Base-by-base conservation (phyloP, 164 flowering plant genomes). In the Aristolochia fimbriata region DNA sequence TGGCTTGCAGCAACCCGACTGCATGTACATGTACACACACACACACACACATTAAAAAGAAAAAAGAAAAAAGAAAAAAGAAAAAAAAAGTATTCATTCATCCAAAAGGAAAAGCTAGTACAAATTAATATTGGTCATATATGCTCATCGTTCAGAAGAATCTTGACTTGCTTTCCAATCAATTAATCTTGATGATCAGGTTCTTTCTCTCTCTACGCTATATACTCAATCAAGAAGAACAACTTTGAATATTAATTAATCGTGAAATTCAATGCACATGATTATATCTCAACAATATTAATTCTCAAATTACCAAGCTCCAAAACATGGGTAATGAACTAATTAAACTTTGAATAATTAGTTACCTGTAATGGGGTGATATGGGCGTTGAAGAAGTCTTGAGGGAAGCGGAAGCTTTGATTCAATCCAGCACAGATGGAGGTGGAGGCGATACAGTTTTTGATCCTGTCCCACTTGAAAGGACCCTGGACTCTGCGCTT, bases 1-100 rank as follows among this genome's bases (percentile, higher is more conserved):
- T 47, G 97, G 97, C 80, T 88, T 91, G 68, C 97, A 91, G 55
- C 97, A 91, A 54, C 97, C 96, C 3, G 97, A 91, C 97, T 91
- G 79, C 30, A 27, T 27, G 5, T 27, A 27, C 5, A 2, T 27
- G 30, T 27, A 27, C 3, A 27, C 3, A 27, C 3, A 27, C 2
- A 27, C 30, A 27, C n/a, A n/a, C n/a, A n/a, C n/a, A 27, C 30
- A 27, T 27, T 27, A 27, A 27, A 27, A 47, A 66, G 45, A 64
- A 45, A 25, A 62, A 51, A 37, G 46, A 59, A 23, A 59, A 49
- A 59, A 30, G 27, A 25, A 57, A 46, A 51, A 13, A 13, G 54
- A 43, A 48, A 51, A 41, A 13, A 6, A 27, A 15, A 1, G n/a
- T 49, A 8, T 7, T 15, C 20, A 49, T 17, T 12, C 16, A 15